Percentiles rank a stretch among this genome's conserved stretches.
These are phyloP conservation scores for Wolfiporia cocos DNA, from an alignment of 1,284 basidiomycete species.

Conservation along the genomic window DNA sequence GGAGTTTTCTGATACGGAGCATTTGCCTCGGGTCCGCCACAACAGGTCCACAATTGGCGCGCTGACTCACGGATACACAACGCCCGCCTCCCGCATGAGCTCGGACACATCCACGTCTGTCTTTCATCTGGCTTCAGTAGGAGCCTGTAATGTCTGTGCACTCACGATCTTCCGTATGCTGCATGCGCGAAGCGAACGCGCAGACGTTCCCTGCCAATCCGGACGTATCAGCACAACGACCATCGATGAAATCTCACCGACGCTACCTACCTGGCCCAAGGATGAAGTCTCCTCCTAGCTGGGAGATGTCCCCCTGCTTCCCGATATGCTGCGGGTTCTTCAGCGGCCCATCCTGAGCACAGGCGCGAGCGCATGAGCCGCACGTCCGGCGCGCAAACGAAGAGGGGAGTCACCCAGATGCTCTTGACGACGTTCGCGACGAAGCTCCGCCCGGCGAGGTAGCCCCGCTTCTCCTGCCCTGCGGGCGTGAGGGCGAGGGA, in stretches of 20 bases:
- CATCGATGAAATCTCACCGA: conserved; percentile 1
- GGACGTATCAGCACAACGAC: neutral
- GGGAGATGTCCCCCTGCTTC: conserved; percentile 52
- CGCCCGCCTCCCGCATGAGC: conserved; percentile 30
- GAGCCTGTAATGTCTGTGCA: no score
- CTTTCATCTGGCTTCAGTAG: no score
- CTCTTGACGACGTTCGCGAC: conserved; percentile 33
- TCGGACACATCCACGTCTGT: conserved; percentile 39
- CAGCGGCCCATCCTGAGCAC: conserved; percentile 33
- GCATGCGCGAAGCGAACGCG: conserved; percentile 48
- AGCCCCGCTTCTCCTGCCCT: conserved; percentile 40
- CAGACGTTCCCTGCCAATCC: conserved; percentile 32
- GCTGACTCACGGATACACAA: no score
- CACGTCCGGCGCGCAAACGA: no score
- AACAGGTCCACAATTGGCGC: no score
- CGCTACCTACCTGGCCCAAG: conserved; percentile 42
- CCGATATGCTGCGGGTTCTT: conserved; percentile 42
- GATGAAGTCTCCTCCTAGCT: conserved; percentile 59
- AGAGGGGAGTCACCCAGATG: conserved; percentile 38
- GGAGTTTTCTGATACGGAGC: no score
- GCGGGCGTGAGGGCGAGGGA: conserved; percentile 37
- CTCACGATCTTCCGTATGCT: conserved; percentile 59
- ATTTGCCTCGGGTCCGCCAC: no score
- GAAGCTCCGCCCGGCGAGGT: conserved; percentile 29
- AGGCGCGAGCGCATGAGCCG: no score